Evolutionary conservation across 164 flowering plant genomes (phyloP).

Genomic region (Saururus chinensis): DNA sequence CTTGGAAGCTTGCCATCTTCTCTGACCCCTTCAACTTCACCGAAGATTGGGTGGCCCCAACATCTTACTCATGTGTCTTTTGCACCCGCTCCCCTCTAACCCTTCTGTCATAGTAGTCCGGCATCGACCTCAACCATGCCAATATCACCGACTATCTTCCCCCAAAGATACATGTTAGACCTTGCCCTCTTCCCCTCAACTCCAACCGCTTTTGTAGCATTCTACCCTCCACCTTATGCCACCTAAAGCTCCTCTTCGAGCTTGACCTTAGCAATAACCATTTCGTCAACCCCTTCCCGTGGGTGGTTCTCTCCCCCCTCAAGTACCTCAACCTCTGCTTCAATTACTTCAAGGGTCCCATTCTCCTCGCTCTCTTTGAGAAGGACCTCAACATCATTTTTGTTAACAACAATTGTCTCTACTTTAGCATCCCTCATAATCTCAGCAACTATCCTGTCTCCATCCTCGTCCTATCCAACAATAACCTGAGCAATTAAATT

Average conservation of each 20-base stretch:
- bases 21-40: constrained; percentile 72
- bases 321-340: constrained; percentile 68
- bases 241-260: constrained; percentile 52
- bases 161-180: constrained; percentile 53
- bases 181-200: constrained; percentile 74
- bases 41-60: constrained; percentile 44
- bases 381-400: constrained; percentile 58
- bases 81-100: constrained; percentile 33
- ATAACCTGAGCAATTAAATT: constrained; percentile 60
- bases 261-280: constrained; percentile 80
- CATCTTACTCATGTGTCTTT: constrained; percentile 51
- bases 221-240: constrained; percentile 35
- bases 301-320: constrained; percentile 37
- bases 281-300: constrained; percentile 58
- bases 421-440: constrained; percentile 48
- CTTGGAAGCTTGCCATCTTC: constrained; percentile 56
- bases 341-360: constrained; percentile 72
- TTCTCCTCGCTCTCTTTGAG: constrained; percentile 55
- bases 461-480: constrained; percentile 61
- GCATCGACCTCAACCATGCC: constrained; percentile 71
- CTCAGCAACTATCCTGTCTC: constrained; percentile 81
- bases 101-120: constrained; percentile 35
- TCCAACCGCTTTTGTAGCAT: constrained; percentile 75
- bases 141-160: constrained; percentile 83
- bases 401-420: constrained; percentile 62